phyloP scores from a whole-genome alignment of 2,329 filamentous ascomycete species.

The Fusarium anthophilum region DNA sequence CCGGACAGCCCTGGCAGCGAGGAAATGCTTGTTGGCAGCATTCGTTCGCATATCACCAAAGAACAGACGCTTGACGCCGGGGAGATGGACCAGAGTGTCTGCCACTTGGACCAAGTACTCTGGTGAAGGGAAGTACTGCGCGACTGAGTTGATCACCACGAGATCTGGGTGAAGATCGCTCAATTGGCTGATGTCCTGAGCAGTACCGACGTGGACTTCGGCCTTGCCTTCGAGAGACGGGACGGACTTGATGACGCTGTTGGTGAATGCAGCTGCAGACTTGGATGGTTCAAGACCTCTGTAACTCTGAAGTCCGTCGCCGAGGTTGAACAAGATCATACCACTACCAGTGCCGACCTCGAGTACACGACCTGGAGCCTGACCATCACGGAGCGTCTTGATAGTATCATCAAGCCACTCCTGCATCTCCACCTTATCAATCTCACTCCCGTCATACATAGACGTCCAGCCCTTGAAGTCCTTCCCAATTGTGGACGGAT shows the following conservation, averaged over 20 bases:
- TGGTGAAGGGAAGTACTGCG: conserved; percentile 42
- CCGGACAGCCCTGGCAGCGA: conserved; percentile 5
- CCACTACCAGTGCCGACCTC: conserved; percentile 46
- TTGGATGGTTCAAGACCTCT: conserved; percentile 43
- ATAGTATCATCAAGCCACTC: conserved; percentile 48
- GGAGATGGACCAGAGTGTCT: conserved; percentile 7
- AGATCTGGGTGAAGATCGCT: conserved; percentile 1
- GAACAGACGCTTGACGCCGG: conserved; percentile 13
- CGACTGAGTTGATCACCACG: conserved; percentile 43
- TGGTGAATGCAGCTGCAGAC: conserved; percentile 35
- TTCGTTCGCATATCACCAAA: conserved; percentile 39
- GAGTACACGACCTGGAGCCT: conserved; percentile 26
- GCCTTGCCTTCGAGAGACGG: conserved; percentile 21
- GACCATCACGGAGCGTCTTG: conserved; percentile 21
- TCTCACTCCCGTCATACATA: background rate
- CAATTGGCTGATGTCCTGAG: conserved; percentile 21
- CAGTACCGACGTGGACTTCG: conserved; percentile 31
- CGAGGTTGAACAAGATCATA: conserved; percentile 47
- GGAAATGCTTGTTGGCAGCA: conserved; percentile 29
- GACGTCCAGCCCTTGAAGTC: background rate
- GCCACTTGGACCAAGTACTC: conserved; percentile 37
- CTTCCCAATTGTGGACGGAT: background rate
- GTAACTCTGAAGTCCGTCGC: conserved; percentile 31
- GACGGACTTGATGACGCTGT: conserved; percentile 6
- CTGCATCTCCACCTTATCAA: conserved; percentile 32